Base-by-base conservation (phyloP, 2,329 filamentous ascomycete species). In the Diplodia seriata region DNA sequence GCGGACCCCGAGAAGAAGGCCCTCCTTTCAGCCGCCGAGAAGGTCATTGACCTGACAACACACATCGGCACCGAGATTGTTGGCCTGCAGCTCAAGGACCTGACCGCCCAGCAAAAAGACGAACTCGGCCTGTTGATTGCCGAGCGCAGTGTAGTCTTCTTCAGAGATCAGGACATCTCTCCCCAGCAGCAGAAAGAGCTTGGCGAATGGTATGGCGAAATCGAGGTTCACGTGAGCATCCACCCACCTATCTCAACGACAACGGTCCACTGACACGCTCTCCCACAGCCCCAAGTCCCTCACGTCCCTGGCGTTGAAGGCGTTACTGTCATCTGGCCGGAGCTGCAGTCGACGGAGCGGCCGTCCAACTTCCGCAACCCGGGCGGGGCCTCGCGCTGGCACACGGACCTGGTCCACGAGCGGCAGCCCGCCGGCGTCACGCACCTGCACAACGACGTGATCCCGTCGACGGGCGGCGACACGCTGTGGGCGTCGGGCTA, bases 401-500 rank as follows among this genome's bases (percentile, higher is more conserved):
- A 91, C 75, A 86, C 85, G 8, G 89, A 92, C 73, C 84, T 92
- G 0, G 89, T 91, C 0, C 89, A 92, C 72, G 90, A 92, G 75
- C 82, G 83, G 40, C 89, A 92, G 68, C 90, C 90, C 1, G 89
- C 90, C 0, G 90, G 77, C 38, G 86, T 91, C 65, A 91, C 89
- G 0, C 89, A 91, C 74, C 80, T 91, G 6, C 88, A 91, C 78
- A 90, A 90, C 66, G 89, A 91, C 74, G 89, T 88, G 0, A 82
- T 92, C 0, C 89, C 89, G 0, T 82, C 82, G 0, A 74, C 87
- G 0, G 90, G 90, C 1, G 90, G 90, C 12, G 90, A 92, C 75
- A 92, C 90, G 0, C 84, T 92, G 0, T 92, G 90, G 90, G 88
- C 90, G 0, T 88, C 85, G 68, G 89, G 90, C 1, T 92, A 92